Percentiles rank a stretch among this genome's conserved stretches.
phyloP scores from a whole-genome alignment of 495 filamentous ascomycete species.

The Aspergillus haitiensis region DNA sequence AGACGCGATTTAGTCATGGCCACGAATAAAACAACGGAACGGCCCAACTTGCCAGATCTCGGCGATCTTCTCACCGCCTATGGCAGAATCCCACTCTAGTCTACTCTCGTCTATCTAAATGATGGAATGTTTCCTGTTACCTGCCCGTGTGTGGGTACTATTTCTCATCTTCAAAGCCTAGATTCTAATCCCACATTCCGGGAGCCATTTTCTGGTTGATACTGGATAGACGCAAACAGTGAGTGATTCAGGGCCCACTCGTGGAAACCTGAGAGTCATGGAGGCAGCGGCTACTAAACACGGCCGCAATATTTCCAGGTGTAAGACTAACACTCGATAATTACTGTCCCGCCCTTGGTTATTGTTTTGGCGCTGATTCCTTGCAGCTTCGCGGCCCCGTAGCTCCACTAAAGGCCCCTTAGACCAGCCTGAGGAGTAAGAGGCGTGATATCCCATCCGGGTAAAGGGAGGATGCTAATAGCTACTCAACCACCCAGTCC shows the following conservation, averaged over 20 bases:
- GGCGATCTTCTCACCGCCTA: slow-evolving; percentile 29
- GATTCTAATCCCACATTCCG: neutral
- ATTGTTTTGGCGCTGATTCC: slow-evolving; percentile 14
- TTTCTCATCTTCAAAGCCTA: too few species aligned
- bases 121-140: too few species aligned
- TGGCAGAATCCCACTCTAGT: slow-evolving; percentile 20
- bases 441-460: neutral
- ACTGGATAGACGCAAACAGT: too few species aligned
- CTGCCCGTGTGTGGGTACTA: too few species aligned
- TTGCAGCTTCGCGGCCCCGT: slow-evolving; percentile 48
- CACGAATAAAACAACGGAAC: slow-evolving; percentile 16
- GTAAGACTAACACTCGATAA: slow-evolving; percentile 28
- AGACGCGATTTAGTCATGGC: slow-evolving; percentile 15
- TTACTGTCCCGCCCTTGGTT: neutral
- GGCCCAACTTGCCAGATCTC: slow-evolving; percentile 29
- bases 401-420: slow-evolving; percentile 55
- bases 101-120: too few species aligned
- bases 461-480: slow-evolving; percentile 23
- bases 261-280: slow-evolving; percentile 23
- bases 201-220: too few species aligned
- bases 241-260: too few species aligned
- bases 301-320: slow-evolving; percentile 40
- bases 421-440: slow-evolving; percentile 52
- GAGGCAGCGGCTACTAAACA: slow-evolving; percentile 29
- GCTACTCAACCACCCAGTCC: slow-evolving; percentile 22